Base-by-base conservation (phyloP, 192 early-diverging fungal genomes). In the Funneliformis mosseae region DNA sequence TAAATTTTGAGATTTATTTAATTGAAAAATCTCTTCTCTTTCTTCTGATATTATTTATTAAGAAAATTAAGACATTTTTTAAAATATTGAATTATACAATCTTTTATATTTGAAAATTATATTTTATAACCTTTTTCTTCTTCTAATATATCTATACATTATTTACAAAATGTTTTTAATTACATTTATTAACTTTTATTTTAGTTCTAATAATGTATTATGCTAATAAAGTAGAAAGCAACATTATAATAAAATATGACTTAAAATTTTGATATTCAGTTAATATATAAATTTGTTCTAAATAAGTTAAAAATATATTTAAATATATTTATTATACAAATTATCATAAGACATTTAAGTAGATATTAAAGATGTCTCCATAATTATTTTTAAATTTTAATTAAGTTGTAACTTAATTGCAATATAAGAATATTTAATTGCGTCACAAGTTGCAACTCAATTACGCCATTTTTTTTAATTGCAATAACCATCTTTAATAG, bases 11-110 rank as follows among this genome's bases (percentile, higher is more conserved):
- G 16, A 43, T 42, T 70, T 45, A 71, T n/a, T 46, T 16, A 72
- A 39, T 8, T 50, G 12, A 74, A 55, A 74, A 28, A 74, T 74
- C 50, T 50, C 46, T 50, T n/a, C 48, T 67, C 46, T 4, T 50
- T 74, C 27, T 50, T 74, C 71, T 16, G 8, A 18, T 25, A 0
- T 74, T 33, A 46, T 74, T 50, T 55, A 7, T 0, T 8, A 50
- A 55, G 6, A 74, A 74, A 74, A 23, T 74, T 23, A 50, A 27
- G 4, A 74, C 71, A 74, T 50, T 74, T 74, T 74, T 74, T 74
- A 23, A 74, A 50, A 27, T 74, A 46, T 27, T 25, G n/a, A 55
- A 74, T 50, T 74, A 74, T 74, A 18, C 71, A 0, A 74, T 74
- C 71, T 27, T 50, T 74, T 50, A 50, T 74, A 27, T 74, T 74